These are phyloP conservation scores for Cutaneotrichosporon dermatis DNA, from an alignment of 1,284 basidiomycete species.

Conservation along the genomic window DNA sequence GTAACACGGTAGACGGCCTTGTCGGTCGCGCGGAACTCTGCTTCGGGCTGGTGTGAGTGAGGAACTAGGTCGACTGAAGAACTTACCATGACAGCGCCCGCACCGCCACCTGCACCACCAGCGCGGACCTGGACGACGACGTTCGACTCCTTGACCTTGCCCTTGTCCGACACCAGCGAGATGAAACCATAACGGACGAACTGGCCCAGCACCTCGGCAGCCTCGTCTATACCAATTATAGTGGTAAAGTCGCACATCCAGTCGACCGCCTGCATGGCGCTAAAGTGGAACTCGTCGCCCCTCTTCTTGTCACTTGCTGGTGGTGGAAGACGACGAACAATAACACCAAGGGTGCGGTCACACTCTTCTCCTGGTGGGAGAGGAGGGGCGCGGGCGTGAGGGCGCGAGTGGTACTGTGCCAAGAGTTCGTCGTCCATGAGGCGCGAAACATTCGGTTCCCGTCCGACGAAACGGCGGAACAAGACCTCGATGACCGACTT, in stretches of 20 bases:
- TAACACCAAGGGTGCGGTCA: slow-evolving; percentile 53
- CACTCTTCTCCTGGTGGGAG: slow-evolving; percentile 36
- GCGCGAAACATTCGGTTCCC: slow-evolving; percentile 66
- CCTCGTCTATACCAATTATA: slow-evolving; percentile 91
- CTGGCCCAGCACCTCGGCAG: slow-evolving; percentile 93
- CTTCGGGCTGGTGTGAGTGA: slow-evolving; percentile 56
- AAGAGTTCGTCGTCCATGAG: slow-evolving; percentile 43
- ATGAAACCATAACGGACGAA: slow-evolving; percentile 95
- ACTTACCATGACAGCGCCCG: slow-evolving; percentile 33
- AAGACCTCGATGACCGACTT: slow-evolving; percentile 89
- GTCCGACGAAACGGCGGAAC: slow-evolving; percentile 90
- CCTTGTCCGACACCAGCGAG: slow-evolving; percentile 60
- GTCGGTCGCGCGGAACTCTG: slow-evolving; percentile 90
- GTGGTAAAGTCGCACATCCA: slow-evolving; percentile 99
- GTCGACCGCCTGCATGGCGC: slow-evolving; percentile 79
- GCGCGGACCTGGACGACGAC: slow-evolving; percentile 73
- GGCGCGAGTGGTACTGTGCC: slow-evolving; percentile 40
- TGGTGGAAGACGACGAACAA: slow-evolving; percentile 24
- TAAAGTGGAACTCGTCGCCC: slow-evolving; percentile 67
- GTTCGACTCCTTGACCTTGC: slow-evolving; percentile 76
- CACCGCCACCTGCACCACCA: slow-evolving; percentile 43
- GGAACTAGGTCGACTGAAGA: too few species aligned
- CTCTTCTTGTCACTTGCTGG: slow-evolving; percentile 16
- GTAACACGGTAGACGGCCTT: slow-evolving; percentile 93
- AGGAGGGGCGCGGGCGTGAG: slow-evolving; percentile 30